Percentiles rank a stretch among this genome's conserved stretches.
Evolutionary conservation across 2,329 filamentous ascomycete species (phyloP).

Genomic region (Parastagonospora avenae): DNA sequence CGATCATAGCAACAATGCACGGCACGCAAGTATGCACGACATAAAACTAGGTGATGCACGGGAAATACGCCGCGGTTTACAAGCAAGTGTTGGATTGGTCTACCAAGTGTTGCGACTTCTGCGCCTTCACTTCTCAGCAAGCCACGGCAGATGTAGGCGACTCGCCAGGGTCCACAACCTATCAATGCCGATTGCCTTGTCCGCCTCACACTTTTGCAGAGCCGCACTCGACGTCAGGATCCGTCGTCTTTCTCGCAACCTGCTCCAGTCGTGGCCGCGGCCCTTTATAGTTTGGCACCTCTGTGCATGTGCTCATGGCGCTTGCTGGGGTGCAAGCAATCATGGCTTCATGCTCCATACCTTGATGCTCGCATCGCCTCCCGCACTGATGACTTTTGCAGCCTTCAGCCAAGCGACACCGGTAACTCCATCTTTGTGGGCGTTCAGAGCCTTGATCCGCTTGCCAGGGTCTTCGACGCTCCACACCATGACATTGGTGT

Average conservation of each 20-base stretch:
- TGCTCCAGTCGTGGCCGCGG: not conserved
- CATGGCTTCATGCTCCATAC: constrained; percentile 66
- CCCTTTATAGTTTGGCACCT: not conserved
- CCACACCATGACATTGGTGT: constrained; percentile 94
- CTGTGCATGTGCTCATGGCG: not conserved
- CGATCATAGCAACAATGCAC: too few relatives aligned
- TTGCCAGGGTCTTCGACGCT: constrained; percentile 82
- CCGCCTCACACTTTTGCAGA: constrained; percentile 11
- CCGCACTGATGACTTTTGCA: constrained; percentile 74
- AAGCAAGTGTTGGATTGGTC: not conserved
- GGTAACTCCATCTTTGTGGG: constrained; percentile 94
- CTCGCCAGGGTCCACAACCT: not conserved
- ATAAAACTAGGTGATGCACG: not conserved
- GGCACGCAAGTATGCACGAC: not conserved
- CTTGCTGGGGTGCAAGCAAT: not conserved
- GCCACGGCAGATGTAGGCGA: constrained; percentile 2
- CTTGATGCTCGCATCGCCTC: constrained; percentile 90
- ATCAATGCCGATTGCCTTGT: constrained; percentile 2
- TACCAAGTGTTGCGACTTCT: not conserved
- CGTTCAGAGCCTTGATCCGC: constrained; percentile 81
- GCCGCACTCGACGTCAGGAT: not conserved
- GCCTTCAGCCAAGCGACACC: constrained; percentile 77
- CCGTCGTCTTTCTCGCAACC: not conserved
- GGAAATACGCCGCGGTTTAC: not conserved
- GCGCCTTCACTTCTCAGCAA: constrained; percentile 5